Conservation (phyloP, 768 basidiomycete species). For the Serendipita indica region DNA sequence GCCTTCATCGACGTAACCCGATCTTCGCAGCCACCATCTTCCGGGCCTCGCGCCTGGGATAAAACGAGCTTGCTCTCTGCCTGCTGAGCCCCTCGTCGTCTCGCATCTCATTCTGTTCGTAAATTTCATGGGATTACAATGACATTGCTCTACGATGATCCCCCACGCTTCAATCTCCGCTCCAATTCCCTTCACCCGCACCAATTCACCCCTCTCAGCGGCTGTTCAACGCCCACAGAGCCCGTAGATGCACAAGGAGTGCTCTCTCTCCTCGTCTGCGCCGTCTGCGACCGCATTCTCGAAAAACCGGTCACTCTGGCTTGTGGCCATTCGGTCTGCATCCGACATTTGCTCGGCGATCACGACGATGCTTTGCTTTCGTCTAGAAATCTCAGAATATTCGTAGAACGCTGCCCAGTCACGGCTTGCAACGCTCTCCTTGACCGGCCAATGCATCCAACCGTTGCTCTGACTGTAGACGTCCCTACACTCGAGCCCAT, state of each 20-base stretch:
- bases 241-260: not conserved
- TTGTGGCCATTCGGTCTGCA: conserved; percentile 77
- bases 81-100: too few species aligned
- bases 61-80: too few species aligned
- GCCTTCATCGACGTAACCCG: too few species aligned
- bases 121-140: too few species aligned
- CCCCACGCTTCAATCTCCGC: too few species aligned
- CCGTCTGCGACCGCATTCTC: conserved; percentile 18
- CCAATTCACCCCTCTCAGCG: too few species aligned
- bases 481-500: conserved; percentile 25
- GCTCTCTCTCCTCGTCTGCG: not conserved
- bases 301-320: conserved; percentile 40
- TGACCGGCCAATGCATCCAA: conserved; percentile 14
- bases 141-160: too few species aligned
- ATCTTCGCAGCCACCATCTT: too few species aligned
- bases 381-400: conserved; percentile 14
- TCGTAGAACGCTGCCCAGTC: conserved; percentile 23
- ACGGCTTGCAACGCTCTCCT: conserved; percentile 20
- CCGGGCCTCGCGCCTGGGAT: too few species aligned
- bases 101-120: too few species aligned
- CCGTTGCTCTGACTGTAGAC: conserved; percentile 28
- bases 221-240: too few species aligned
- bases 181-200: too few species aligned
- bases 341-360: conserved; percentile 29
- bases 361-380: conserved; percentile 12